These are phyloP conservation scores for Uromyces viciae-fabae DNA, from an alignment of 1,284 basidiomycete genomes.

Conservation along the genomic window DNA sequence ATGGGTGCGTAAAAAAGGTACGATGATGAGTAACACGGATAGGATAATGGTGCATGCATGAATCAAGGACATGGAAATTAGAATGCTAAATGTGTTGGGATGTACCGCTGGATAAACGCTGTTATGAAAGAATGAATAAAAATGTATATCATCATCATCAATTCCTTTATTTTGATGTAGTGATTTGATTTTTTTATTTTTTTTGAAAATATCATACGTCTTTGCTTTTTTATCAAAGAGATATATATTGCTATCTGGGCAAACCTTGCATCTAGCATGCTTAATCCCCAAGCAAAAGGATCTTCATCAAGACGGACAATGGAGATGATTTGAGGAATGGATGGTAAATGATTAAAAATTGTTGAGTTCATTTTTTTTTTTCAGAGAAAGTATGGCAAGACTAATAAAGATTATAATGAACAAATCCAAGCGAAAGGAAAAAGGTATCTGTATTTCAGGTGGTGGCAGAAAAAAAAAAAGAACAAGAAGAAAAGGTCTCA, in stretches of 20 bases:
- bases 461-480: no score
- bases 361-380: constrained; percentile 25
- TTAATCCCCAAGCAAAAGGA: constrained; percentile 34
- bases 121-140: not conserved
- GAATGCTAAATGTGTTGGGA: constrained; percentile 19
- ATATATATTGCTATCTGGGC: not conserved
- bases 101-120: constrained; percentile 36
- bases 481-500: no score
- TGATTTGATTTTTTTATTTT: not conserved
- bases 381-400: not conserved
- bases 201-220: not conserved
- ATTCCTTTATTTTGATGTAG: no score
- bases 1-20: constrained; percentile 21
- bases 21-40: constrained; percentile 21
- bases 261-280: constrained; percentile 37
- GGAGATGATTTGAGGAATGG: constrained; percentile 19
- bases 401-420: not conserved
- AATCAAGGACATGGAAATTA: constrained; percentile 33
- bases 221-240: not conserved
- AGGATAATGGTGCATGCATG: constrained; percentile 40
- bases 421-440: no score
- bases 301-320: constrained; percentile 13
- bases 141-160: not conserved
- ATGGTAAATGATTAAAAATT: constrained; percentile 22
- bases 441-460: not conserved